phyloP scores from a whole-genome alignment of 1,284 basidiomycete genomes.

The Pyrrhoderma lamaoense region DNA sequence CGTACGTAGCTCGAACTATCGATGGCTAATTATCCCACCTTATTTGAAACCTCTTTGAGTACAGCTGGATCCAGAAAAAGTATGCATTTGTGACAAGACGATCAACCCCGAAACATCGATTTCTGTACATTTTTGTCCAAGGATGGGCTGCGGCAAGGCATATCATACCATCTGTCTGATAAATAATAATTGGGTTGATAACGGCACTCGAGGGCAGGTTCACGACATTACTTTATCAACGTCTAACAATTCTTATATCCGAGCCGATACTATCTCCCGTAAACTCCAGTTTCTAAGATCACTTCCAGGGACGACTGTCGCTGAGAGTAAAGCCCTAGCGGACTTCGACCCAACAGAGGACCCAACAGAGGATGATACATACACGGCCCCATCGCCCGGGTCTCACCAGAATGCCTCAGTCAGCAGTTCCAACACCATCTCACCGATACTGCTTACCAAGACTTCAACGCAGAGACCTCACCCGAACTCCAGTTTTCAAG shows the following conservation, averaged over 20 bases:
- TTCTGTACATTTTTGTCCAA: conserved; percentile 12
- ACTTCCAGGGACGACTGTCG: not conserved
- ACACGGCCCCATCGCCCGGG: too few relatives aligned
- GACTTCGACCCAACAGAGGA: not conserved
- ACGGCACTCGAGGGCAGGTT: too few relatives aligned
- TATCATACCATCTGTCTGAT: conserved; percentile 10
- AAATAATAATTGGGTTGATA: not conserved
- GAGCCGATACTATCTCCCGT: not conserved
- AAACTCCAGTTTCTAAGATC: conserved; percentile 7
- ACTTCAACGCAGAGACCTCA: not conserved
- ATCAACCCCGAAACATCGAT: conserved; percentile 8
- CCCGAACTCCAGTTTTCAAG: not conserved
- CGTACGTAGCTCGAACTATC: too few relatives aligned
- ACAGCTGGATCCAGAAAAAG: not conserved
- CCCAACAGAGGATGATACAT: too few relatives aligned
- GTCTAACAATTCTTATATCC: not conserved
- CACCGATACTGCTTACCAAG: not conserved
- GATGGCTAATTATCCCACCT: too few relatives aligned
- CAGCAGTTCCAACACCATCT: not conserved
- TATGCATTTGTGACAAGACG: conserved; percentile 6
- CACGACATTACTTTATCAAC: not conserved
- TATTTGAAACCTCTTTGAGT: too few relatives aligned
- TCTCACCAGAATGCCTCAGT: too few relatives aligned
- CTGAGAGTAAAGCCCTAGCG: not conserved
- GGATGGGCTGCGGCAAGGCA: conserved; percentile 2